A percentile compares a stretch with the other conserved stretches of the same genome.
Conservation (phyloP, 208 protist genomes). For the Angomonas ambiguus region DNA sequence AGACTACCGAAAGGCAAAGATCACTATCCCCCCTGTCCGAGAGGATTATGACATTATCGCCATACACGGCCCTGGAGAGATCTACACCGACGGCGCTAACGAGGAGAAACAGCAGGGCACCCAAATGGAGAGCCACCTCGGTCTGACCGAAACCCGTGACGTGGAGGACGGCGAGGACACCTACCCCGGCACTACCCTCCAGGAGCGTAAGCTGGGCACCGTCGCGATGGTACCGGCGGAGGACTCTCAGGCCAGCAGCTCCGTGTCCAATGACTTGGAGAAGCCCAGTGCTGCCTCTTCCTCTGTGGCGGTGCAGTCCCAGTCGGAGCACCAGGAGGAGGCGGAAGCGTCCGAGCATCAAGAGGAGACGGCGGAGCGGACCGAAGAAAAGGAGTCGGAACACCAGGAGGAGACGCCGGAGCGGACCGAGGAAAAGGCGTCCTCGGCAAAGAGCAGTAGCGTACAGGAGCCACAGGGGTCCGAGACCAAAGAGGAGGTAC, state of each 20-base stretch:
- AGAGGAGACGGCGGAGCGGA: neutral
- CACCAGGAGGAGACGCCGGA: neutral
- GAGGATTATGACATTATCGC: slow-evolving; percentile 50
- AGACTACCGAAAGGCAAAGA: slow-evolving; percentile 47
- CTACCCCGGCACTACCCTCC: neutral
- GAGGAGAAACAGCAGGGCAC: neutral
- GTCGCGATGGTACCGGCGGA: neutral
- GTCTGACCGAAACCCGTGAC: slow-evolving; percentile 6
- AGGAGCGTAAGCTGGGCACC: neutral
- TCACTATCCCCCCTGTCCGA: slow-evolving; percentile 43
- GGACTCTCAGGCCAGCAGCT: neutral
- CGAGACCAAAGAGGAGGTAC: neutral
- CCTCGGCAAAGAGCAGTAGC: neutral
- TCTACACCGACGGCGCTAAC: slow-evolving; percentile 15
- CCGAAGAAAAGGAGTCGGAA: slow-evolving; percentile 5
- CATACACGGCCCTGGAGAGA: slow-evolving; percentile 14
- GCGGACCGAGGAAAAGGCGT: neutral
- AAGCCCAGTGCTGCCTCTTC: neutral
- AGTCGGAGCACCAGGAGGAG: neutral
- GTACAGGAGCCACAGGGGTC: neutral
- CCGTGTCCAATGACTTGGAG: neutral
- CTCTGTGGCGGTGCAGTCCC: neutral
- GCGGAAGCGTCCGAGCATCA: neutral
- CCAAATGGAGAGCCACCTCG: neutral
- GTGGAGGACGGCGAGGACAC: neutral